phyloP scores from a whole-genome alignment of 495 filamentous ascomycete genomes.

The Penicillium dipodomyicola region DNA sequence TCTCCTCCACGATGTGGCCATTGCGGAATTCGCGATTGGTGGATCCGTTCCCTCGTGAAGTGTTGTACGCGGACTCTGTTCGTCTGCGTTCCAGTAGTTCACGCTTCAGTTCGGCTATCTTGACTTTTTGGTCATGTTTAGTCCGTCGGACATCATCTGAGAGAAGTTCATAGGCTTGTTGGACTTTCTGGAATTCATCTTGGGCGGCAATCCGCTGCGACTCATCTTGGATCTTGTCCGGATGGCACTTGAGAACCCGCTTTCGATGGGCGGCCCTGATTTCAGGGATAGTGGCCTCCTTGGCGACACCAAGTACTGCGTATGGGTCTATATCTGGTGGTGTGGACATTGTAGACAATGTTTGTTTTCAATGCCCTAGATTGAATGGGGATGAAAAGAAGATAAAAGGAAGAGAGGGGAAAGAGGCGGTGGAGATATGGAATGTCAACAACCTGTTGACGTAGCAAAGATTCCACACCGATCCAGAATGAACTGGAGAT shows the following conservation, averaged over 20 bases:
- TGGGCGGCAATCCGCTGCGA: constrained; percentile 64
- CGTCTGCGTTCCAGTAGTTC: constrained; percentile 47
- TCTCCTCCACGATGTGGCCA: constrained; percentile 47
- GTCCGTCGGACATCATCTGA: constrained; percentile 69
- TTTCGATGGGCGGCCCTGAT: constrained; percentile 87
- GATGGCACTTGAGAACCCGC: constrained; percentile 88
- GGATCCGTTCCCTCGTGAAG: constrained; percentile 23
- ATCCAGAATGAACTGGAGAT: constrained; percentile 27
- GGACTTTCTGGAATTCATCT: constrained; percentile 88
- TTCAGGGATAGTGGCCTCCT: constrained; percentile 66
- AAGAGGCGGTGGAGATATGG: constrained; percentile 21
- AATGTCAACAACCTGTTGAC: constrained; percentile 20
- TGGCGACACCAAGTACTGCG: constrained; percentile 70
- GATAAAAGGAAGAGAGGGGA: constrained; percentile 19
- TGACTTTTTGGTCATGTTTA: constrained; percentile 75
- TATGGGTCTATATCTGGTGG: constrained; percentile 78
- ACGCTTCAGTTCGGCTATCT: constrained; percentile 57
- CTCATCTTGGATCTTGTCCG: constrained; percentile 87
- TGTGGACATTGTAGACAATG: constrained; percentile 52
- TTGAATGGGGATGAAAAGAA: constrained; percentile 20
- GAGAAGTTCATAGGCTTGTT: constrained; percentile 88
- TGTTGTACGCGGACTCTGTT: constrained; percentile 22
- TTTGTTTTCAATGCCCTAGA: not conserved
- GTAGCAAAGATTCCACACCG: constrained; percentile 19
- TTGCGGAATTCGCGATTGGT: constrained; percentile 45